Percentiles rank a stretch among this genome's conserved stretches.
These are phyloP conservation scores for Lasiodiplodia theobromae DNA, from an alignment of 2,329 filamentous ascomycete genomes.

Conservation along the genomic window DNA sequence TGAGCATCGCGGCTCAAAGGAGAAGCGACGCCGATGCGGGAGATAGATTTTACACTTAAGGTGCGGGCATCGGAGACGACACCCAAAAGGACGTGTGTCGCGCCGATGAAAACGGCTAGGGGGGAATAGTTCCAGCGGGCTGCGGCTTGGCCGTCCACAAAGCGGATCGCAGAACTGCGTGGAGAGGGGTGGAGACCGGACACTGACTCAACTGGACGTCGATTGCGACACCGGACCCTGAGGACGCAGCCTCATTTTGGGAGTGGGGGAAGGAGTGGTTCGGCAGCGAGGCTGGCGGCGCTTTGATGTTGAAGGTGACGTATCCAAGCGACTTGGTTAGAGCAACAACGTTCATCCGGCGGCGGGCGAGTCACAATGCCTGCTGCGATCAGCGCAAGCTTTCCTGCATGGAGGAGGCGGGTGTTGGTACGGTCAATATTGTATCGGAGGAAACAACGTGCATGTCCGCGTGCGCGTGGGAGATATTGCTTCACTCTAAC, in stretches of 20 bases:
- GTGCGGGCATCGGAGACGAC: conserved; percentile 21
- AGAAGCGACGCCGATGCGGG: conserved; percentile 10
- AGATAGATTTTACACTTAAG: conserved; percentile 18
- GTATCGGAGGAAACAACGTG: background rate
- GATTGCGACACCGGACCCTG: conserved; percentile 16
- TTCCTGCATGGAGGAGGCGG: conserved; percentile 14
- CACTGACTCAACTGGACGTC: conserved; percentile 1
- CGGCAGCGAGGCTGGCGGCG: background rate
- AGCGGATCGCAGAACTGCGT: background rate
- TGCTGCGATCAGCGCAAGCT: conserved; percentile 9
- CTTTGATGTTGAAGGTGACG: conserved; percentile 20
- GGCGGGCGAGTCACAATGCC: conserved; percentile 9
- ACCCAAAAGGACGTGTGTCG: background rate
- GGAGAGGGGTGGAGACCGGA: conserved; percentile 11
- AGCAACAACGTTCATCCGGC: conserved; percentile 17
- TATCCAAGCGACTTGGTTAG: conserved; percentile 4
- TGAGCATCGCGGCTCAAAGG: background rate
- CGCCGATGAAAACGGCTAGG: conserved; percentile 18
- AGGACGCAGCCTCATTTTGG: conserved; percentile 16
- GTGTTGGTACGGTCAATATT: conserved; percentile 7
- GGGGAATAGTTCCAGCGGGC: background rate
- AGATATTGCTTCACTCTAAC: background rate
- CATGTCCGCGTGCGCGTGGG: background rate
- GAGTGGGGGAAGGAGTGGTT: background rate
- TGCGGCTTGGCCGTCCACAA: conserved; percentile 1